Percentiles rank a stretch among this genome's conserved stretches.
phyloP scores from a whole-genome alignment of 2,329 filamentous ascomycete species.

The Ascochyta lentis region DNA sequence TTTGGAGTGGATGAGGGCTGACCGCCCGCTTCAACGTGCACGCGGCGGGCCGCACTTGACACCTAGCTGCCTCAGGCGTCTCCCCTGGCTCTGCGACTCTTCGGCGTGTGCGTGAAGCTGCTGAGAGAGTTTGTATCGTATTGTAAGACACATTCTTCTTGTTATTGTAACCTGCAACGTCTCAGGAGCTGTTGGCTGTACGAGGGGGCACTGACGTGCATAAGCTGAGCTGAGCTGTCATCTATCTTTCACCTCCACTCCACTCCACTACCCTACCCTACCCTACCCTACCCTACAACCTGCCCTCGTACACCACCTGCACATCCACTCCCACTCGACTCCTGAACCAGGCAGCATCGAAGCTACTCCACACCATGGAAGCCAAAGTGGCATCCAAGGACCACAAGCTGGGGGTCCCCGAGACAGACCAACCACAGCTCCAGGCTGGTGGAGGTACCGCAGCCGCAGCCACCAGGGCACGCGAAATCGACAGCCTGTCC shows the following conservation, averaged over 20 bases:
- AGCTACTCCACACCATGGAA: slow-evolving; percentile 16
- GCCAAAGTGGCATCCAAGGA: slow-evolving; percentile 31
- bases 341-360: background rate
- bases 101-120: background rate
- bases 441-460: slow-evolving; percentile 49
- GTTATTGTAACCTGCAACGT: background rate
- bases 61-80: slow-evolving; percentile 12
- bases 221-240: slow-evolving; percentile 28
- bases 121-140: background rate
- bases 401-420: slow-evolving; percentile 41
- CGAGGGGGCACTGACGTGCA: slow-evolving; percentile 14
- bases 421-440: slow-evolving; percentile 42
- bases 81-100: slow-evolving; percentile 1
- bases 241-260: background rate
- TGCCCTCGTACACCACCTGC: background rate
- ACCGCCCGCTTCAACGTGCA: slow-evolving; percentile 22
- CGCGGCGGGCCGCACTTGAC: slow-evolving; percentile 25
- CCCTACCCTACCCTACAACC: background rate
- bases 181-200: background rate
- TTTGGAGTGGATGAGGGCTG: slow-evolving; percentile 10
- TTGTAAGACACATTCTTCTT: background rate
- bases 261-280: too few relatives aligned
- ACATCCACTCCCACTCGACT: background rate
- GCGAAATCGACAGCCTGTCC: slow-evolving; percentile 40
- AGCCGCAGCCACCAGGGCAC: slow-evolving; percentile 35